A percentile compares a stretch with the other conserved stretches of the same genome.
Evolutionary conservation across 345 rosid genomes (phyloP).

Genomic region (Rubroshorea leprosula): DNA sequence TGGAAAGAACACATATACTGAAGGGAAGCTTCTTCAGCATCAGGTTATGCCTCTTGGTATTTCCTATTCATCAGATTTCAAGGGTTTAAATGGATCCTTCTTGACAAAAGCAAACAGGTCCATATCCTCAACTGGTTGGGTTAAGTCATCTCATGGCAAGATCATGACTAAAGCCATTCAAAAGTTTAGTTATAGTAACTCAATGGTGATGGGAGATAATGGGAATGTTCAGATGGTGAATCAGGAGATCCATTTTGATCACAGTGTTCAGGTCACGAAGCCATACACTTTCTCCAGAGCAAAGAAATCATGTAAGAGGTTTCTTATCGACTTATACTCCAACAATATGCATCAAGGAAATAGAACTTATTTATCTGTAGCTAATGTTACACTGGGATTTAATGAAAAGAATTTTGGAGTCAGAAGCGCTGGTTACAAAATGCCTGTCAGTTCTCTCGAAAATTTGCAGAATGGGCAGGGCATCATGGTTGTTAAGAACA

Average conservation of each 20-base stretch:
- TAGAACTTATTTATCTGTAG: conserved; percentile 21
- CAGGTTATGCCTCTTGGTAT: conserved; percentile 30
- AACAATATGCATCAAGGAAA: conserved; percentile 31
- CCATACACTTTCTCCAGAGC: conserved; percentile 19
- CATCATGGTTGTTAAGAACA: conserved; percentile 43
- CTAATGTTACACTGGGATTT: conserved; percentile 53
- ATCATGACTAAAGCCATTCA: conserved; percentile 48
- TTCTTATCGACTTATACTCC: conserved; percentile 35
- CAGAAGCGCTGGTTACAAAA: conserved; percentile 13
- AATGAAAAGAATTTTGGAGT: conserved; percentile 39
- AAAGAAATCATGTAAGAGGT: conserved; percentile 39
- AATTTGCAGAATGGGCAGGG: conserved; percentile 61
- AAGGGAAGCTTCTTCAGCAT: conserved; percentile 54
- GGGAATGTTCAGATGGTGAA: conserved; percentile 53
- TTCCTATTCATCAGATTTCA: conserved; percentile 34
- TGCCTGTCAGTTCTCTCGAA: conserved; percentile 29
- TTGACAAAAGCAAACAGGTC: conserved; percentile 43
- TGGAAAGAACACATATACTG: conserved; percentile 30
- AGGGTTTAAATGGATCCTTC: conserved; percentile 55
- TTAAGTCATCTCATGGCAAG: conserved; percentile 57
- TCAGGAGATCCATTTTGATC: conserved; percentile 52
- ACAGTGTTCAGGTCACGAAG: conserved; percentile 31
- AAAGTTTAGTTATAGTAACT: conserved; percentile 44
- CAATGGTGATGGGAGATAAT: conserved; percentile 46
- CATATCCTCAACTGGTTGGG: conserved; percentile 51